Evolutionary conservation across 257 asterid species (phyloP).

Genomic region (Craterostigma plantagineum): DNA sequence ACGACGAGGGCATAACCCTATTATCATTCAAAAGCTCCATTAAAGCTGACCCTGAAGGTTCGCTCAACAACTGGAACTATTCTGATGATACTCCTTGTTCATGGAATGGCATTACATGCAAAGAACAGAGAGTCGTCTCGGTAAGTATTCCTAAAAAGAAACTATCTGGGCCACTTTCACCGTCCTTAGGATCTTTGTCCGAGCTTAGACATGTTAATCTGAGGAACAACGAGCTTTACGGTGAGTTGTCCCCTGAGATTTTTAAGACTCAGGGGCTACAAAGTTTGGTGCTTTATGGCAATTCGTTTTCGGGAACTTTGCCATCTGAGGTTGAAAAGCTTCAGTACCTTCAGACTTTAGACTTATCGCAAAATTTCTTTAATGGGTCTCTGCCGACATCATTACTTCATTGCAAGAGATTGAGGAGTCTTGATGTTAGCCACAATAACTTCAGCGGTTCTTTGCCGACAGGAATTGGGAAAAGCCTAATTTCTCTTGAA

Average conservation of each 20-base stretch:
- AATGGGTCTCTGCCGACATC: slow-evolving; percentile 53
- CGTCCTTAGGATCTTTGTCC: slow-evolving; percentile 66
- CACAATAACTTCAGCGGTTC: slow-evolving; percentile 41
- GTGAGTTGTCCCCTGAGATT: slow-evolving; percentile 44
- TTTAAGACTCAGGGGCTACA: slow-evolving; percentile 37
- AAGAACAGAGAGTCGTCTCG: slow-evolving; percentile 46
- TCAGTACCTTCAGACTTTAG: slow-evolving; percentile 39
- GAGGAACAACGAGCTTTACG: slow-evolving; percentile 43
- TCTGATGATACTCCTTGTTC: slow-evolving; percentile 73
- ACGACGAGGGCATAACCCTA: slow-evolving; percentile 59
- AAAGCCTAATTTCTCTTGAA: slow-evolving; percentile 36
- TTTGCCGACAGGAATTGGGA: slow-evolving; percentile 50
- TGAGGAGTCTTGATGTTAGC: slow-evolving; percentile 41
- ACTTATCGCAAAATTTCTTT: slow-evolving; percentile 50
- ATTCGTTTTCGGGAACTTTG: slow-evolving; percentile 55
- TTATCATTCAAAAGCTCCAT: slow-evolving; percentile 54
- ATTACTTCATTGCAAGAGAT: slow-evolving; percentile 35
- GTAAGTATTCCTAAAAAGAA: slow-evolving; percentile 59
- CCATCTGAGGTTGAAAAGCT: slow-evolving; percentile 57
- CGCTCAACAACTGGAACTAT: slow-evolving; percentile 53
- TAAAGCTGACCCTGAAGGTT: slow-evolving; percentile 51
- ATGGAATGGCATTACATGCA: slow-evolving; percentile 88
- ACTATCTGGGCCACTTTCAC: slow-evolving; percentile 45
- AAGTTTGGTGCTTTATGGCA: slow-evolving; percentile 78
- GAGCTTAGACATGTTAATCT: slow-evolving; percentile 66